Percentiles rank a stretch among this genome's conserved stretches.
Evolutionary conservation across 2,329 filamentous ascomycete species (phyloP).

Genomic region (Calcarisporium arbuscula): DNA sequence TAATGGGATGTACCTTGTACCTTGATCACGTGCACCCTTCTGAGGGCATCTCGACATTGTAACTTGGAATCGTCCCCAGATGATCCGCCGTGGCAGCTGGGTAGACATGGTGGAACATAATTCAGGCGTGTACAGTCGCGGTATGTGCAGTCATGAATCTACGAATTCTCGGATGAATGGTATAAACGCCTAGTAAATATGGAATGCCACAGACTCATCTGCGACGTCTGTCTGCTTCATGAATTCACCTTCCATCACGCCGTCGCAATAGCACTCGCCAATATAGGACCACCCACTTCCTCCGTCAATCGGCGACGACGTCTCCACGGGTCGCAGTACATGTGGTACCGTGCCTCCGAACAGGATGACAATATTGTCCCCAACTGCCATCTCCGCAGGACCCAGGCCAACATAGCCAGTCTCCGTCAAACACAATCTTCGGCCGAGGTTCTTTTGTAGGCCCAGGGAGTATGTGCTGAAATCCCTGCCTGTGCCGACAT

Average conservation of each 20-base stretch:
- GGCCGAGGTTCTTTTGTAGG: conserved; percentile 13
- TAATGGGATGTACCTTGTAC: too few species aligned
- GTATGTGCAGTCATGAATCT: too few species aligned
- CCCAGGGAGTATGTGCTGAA: conserved; percentile 10
- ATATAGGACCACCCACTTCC: conserved; percentile 21
- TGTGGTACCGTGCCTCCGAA: conserved; percentile 21
- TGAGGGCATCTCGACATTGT: too few species aligned
- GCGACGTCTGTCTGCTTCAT: too few species aligned
- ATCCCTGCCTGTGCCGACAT: conserved; percentile 3
- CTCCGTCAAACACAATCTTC: conserved; percentile 21
- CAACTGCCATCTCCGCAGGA: conserved; percentile 14
- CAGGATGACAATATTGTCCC: conserved; percentile 21
- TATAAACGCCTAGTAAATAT: too few species aligned
- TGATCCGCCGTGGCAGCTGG: too few species aligned
- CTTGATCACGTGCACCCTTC: too few species aligned
- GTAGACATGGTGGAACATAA: too few species aligned
- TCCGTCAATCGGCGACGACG: neutral
- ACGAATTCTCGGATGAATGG: too few species aligned
- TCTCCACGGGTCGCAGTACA: conserved; percentile 13
- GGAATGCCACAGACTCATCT: too few species aligned
- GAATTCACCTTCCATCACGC: conserved; percentile 28
- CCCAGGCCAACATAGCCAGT: conserved; percentile 23
- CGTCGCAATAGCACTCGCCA: conserved; percentile 27
- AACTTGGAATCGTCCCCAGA: too few species aligned
- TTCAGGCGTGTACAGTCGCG: too few species aligned